Base-by-base conservation (phyloP, 371 early-diverging fungal genomes). In the Mucor circinelloides region DNA sequence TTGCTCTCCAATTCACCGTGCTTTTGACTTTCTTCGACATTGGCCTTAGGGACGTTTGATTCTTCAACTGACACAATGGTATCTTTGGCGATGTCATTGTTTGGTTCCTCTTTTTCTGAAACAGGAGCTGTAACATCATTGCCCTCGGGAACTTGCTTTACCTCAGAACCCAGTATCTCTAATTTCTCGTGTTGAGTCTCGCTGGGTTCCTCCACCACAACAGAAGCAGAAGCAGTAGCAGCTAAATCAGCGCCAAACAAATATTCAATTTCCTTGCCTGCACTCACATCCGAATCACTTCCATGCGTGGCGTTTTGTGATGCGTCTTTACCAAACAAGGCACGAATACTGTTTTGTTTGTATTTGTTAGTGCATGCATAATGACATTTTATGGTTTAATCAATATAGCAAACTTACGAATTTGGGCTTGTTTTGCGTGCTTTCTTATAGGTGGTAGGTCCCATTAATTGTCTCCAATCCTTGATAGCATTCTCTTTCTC, bases 241-340 rank as follows among this genome's bases (percentile, higher is more conserved):
- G 52, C 27, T 9, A 23, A 12, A 27, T 25, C 27, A 10, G 40
- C 40, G 5, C 23, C 52, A 50, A 68, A 68, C 6, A 68, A 15
- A 36, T 38, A 58, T 7, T 78, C 72, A 60, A 93, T 85, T 68
- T 93, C 93, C 32, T 87, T 89, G 56, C 77, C 71, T 6, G 93
- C 93, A 38, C 79, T 72, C 23, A 80, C 85, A n/a, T 82, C 66
- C 12, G 87, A 81, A 64, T 87, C 89, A 59, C 93, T 90, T 50
- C 90, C 93, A 70, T 95, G 91, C 2, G 87, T 86, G 55, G 89
- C 93, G 75, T 94, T 93, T 46, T 80, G 80, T 34, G 81, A 75
- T 6, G 78, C 72, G 69, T 87, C 87, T 21, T 82, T 83, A 34
- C 93, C 92, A 74, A 84, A 90, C 60, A 76, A 62, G 54, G 88